Conservation (phyloP, 495 filamentous ascomycete genomes). For the Copromyces sp. region DNA sequence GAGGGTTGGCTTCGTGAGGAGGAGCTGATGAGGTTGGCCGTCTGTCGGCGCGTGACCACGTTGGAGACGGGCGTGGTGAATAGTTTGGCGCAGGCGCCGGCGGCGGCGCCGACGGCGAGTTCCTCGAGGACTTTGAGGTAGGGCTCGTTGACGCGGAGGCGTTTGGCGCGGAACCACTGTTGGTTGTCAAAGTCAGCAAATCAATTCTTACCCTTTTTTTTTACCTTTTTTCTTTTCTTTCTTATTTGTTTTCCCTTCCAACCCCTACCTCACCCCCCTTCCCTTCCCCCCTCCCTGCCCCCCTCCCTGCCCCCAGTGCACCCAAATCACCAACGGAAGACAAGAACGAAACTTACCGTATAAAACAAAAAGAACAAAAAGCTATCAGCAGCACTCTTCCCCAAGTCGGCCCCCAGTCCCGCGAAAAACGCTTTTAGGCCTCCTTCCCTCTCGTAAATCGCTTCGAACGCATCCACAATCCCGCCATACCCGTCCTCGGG, state of each 20-base stretch:
- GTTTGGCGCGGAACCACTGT: conserved; percentile 42
- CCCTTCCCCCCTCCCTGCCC: too few species aligned
- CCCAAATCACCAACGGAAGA: neutral
- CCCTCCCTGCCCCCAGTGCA: neutral
- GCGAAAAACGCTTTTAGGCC: conserved; percentile 62
- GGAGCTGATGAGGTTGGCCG: conserved; percentile 37
- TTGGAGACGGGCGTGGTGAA: conserved; percentile 78
- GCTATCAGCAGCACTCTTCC: conserved; percentile 62
- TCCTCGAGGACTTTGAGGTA: conserved; percentile 61
- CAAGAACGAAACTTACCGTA: conserved; percentile 20
- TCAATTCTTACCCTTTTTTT: neutral
- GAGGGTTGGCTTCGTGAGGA: neutral
- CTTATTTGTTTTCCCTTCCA: too few species aligned
- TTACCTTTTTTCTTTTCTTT: too few species aligned
- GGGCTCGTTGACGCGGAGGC: conserved; percentile 35
- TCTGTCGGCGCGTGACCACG: conserved; percentile 76
- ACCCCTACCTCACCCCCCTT: neutral
- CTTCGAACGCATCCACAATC: conserved; percentile 56
- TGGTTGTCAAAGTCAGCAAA: neutral
- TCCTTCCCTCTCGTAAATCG: conserved; percentile 65
- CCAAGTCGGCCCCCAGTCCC: conserved; percentile 61
- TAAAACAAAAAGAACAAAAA: conserved; percentile 85
- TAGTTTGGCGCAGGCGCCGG: conserved; percentile 66
- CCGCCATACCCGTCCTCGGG: conserved; percentile 41
- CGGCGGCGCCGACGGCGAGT: conserved; percentile 63